Conservation (phyloP, 768 basidiomycete genomes). For the Xerocomellus amylosporus region DNA sequence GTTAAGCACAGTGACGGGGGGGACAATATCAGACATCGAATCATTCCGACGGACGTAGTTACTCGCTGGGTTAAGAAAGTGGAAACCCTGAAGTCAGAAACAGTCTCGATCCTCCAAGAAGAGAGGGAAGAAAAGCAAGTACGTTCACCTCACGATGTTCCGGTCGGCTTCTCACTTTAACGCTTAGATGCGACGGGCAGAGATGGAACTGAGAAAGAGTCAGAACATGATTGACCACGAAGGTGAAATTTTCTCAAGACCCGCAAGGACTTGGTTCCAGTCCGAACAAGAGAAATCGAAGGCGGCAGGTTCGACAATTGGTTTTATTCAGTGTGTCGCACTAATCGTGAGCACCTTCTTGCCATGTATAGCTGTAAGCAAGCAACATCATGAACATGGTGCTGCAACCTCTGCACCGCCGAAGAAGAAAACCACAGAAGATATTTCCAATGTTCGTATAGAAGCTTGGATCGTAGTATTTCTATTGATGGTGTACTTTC, state of each 20-base stretch:
- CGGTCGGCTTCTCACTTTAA: conserved; percentile 7
- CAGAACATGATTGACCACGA: conserved; percentile 94
- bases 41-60: conserved; percentile 75
- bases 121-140: conserved; percentile 96
- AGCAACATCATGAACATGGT: conserved; percentile 66
- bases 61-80: conserved; percentile 69
- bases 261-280: conserved; percentile 99
- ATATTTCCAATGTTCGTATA: conserved; percentile 41
- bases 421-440: conserved; percentile 36
- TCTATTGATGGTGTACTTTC: conserved; percentile 9
- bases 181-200: conserved; percentile 75
- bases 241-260: conserved; percentile 87
- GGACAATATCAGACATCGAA: conserved; percentile 85
- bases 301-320: conserved; percentile 58
- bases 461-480: background rate
- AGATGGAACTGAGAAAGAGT: conserved; percentile 95
- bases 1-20: conserved; percentile 81
- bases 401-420: conserved; percentile 38
- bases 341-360: conserved; percentile 1
- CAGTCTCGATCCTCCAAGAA: conserved; percentile 76
- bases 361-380: conserved; percentile 60
- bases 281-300: conserved; percentile 75
- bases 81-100: conserved; percentile 68
- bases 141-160: conserved; percentile 14
- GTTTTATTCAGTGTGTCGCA: background rate